Conservation (phyloP, 352 stramenopile species). For the Pythium folliculosum region DNA sequence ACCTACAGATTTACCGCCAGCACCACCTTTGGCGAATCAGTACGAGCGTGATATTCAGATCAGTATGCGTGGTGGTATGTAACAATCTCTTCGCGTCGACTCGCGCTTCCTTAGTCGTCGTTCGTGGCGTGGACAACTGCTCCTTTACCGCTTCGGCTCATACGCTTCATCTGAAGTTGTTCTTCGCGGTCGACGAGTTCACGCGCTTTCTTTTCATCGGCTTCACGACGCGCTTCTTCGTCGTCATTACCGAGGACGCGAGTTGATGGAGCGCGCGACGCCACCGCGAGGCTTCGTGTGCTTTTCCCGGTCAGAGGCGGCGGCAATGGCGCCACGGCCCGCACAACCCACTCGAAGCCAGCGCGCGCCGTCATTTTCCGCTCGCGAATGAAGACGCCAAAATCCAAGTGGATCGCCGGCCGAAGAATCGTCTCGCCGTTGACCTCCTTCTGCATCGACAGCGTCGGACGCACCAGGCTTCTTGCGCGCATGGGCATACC, state of each 20-base stretch:
- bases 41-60: constrained; percentile 1
- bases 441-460: constrained; percentile 15
- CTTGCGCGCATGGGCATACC: constrained; percentile 6
- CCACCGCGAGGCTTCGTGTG: background rate
- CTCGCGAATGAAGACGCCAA: background rate
- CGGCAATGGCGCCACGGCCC: background rate
- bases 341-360: background rate
- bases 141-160: background rate
- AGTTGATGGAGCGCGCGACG: background rate
- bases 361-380: background rate
- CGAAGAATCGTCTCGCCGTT: background rate
- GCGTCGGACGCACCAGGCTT: constrained; percentile 11
- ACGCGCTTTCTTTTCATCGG: background rate
- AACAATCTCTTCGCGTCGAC: background rate
- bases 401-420: background rate
- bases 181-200: background rate
- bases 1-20: background rate
- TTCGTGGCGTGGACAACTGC: background rate
- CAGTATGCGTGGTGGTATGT: background rate
- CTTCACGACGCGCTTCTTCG: background rate
- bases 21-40: background rate
- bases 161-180: background rate
- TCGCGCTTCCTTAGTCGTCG: background rate
- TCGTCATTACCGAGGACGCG: background rate
- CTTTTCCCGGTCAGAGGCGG: background rate